Conservation (phyloP, 1,284 basidiomycete species). For the Peniophora sp. region DNA sequence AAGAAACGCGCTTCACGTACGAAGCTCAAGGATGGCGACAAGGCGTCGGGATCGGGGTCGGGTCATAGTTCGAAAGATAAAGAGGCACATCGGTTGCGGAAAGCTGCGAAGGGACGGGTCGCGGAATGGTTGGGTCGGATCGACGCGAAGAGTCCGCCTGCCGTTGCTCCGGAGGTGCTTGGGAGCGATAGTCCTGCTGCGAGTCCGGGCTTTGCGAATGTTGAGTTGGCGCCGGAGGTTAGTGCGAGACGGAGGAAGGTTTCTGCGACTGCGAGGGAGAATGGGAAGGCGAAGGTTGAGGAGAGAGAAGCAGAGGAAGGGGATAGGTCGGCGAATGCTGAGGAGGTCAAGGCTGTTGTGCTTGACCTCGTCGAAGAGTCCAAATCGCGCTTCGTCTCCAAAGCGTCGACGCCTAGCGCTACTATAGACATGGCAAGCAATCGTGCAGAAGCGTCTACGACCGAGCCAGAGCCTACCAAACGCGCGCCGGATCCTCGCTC, state of each 20-base stretch:
- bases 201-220: too few species aligned
- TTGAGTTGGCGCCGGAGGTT: too few species aligned
- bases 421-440: background rate
- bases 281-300: too few species aligned
- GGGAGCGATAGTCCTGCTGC: too few species aligned
- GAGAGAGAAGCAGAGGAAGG: background rate
- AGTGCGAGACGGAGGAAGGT: too few species aligned
- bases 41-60: constrained; percentile 15
- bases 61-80: constrained; percentile 12
- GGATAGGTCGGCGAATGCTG: too few species aligned
- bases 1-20: constrained; percentile 8
- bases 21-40: constrained; percentile 16
- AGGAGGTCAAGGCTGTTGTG: background rate
- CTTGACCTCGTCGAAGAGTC: too few species aligned
- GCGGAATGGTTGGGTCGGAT: constrained; percentile 69
- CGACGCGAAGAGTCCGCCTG: constrained; percentile 40
- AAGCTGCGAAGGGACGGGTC: constrained; percentile 60
- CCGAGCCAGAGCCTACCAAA: constrained; percentile 13
- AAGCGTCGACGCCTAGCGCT: background rate
- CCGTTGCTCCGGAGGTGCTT: too few species aligned
- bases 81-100: constrained; percentile 31
- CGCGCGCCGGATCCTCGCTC: constrained; percentile 58
- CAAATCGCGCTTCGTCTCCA: background rate
- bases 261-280: too few species aligned
- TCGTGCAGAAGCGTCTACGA: background rate